Evolutionary conservation across 208 protist genomes (phyloP), one percentile per base, ranked within the genome.

Genomic region (Phytomonas sp.): DNA sequence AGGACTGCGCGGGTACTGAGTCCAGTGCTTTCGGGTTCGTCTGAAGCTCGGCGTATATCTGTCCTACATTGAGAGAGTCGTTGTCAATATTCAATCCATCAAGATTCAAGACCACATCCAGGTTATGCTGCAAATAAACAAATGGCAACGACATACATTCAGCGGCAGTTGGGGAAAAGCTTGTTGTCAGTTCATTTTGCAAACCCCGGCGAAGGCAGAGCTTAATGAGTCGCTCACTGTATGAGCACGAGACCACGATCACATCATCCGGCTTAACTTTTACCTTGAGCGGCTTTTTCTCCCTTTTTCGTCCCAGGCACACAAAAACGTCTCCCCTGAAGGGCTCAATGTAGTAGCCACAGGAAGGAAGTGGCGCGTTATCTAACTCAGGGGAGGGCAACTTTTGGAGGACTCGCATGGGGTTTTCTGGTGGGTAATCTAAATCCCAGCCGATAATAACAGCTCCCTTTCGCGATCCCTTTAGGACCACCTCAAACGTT

Each of bases 371-470:
- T 23, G 79, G 64, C 17, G 32, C 65, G 67, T 56, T 28, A 1
- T 51, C 32, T 33, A 33, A 36, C 32, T 62, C 60, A 9, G 11
- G 59, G 26, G 59, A 31, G 3, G 59, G 29, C 59, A 31, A 62
- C 59, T 26, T 62, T 31, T 26, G 59, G 26, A 62, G 59, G 26
- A 31, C 4, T 62, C 26, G 59, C 59, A 31, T 62, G 26, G 53
- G 17, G 56, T 59, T 36, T 72, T 66, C 26, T 62, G 66, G 72
- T 64, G 37, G 20, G 59, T 40, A 51, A 59, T 77, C 69, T 63
- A 87, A 56, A 65, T 85, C 73, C 87, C 90, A 95, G 32, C 90
- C 90, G 23, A 92, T 73, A 8, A 87, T 72, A 60, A 95, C 79
- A 67, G 78, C 77, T 34, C 90, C 90, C 59, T 76, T 83, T 34